These are phyloP conservation scores for Meripilus lineatus DNA, from an alignment of 1,284 basidiomycete genomes.

Conservation along the genomic window DNA sequence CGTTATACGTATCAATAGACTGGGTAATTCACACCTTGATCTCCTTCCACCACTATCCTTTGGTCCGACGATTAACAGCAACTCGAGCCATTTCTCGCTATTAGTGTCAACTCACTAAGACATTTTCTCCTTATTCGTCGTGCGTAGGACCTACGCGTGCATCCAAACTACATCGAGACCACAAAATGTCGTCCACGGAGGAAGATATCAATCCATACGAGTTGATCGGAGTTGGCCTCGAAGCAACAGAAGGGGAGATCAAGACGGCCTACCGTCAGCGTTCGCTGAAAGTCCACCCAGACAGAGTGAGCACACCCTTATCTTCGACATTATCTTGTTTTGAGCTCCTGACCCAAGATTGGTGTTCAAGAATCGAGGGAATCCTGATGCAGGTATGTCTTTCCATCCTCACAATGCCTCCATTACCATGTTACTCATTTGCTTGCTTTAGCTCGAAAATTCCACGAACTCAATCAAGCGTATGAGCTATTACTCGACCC, in stretches of 20 bases:
- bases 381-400: constrained; percentile 66
- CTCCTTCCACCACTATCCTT: too few species aligned
- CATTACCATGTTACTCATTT: not conserved
- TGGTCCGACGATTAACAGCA: too few species aligned
- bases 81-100: too few species aligned
- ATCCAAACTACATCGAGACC: too few species aligned
- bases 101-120: too few species aligned
- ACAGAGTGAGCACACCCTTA: constrained; percentile 54
- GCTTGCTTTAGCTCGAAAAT: constrained; percentile 59
- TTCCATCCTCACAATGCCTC: not conserved
- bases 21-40: too few species aligned
- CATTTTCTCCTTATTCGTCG: too few species aligned
- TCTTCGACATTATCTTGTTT: constrained; percentile 11
- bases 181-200: constrained; percentile 24
- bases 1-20: too few species aligned
- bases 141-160: too few species aligned
- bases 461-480: constrained; percentile 83
- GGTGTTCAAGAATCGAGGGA: constrained; percentile 61
- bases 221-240: constrained; percentile 59
- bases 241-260: constrained; percentile 80
- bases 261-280: constrained; percentile 78
- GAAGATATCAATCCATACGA: constrained; percentile 74
- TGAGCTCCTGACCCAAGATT: constrained; percentile 20
- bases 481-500: constrained; percentile 85
- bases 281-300: constrained; percentile 86